A percentile compares a stretch with the other conserved stretches of the same genome.
These are phyloP conservation scores for Xanthoconium stramineum DNA, from an alignment of 768 basidiomycete species.

Conservation along the genomic window DNA sequence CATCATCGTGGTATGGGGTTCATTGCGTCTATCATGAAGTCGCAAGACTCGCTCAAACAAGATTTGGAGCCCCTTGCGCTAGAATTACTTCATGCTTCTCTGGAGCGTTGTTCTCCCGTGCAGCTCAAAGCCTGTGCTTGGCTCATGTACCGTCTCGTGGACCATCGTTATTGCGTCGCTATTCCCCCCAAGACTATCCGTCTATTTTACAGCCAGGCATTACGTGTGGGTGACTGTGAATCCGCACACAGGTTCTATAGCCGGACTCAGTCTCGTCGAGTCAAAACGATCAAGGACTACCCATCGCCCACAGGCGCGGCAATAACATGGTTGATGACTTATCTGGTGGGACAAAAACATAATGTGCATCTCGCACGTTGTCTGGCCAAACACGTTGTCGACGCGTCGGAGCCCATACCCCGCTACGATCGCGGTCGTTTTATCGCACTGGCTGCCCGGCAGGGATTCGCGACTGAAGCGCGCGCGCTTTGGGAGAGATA, in stretches of 20 bases:
- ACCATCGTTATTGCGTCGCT: conserved; percentile 23
- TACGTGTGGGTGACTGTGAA: conserved; percentile 22
- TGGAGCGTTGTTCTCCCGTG: conserved; percentile 33
- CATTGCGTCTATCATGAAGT: conserved; percentile 30
- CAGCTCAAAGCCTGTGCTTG: conserved; percentile 40
- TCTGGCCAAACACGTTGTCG: conserved; percentile 49
- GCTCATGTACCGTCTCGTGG: conserved; percentile 41
- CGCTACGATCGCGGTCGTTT: conserved; percentile 45
- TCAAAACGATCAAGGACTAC: conserved; percentile 37
- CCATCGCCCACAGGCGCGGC: conserved; percentile 47
- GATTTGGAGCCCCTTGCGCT: conserved; percentile 35
- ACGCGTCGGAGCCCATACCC: conserved; percentile 40
- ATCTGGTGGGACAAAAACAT: conserved; percentile 37
- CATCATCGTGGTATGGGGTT: conserved; percentile 39
- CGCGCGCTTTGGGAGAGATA: conserved; percentile 59
- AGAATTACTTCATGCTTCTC: conserved; percentile 43
- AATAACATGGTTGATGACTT: conserved; percentile 52
- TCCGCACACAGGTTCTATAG: conserved; percentile 47
- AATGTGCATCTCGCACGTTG: conserved; percentile 46
- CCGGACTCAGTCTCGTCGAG: conserved; percentile 37
- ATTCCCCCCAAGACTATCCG: conserved; percentile 45
- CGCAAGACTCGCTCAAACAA: conserved; percentile 19
- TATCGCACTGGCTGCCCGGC: conserved; percentile 43
- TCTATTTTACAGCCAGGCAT: conserved; percentile 45
- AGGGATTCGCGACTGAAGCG: conserved; percentile 47